Percentiles rank a stretch among this genome's conserved stretches.
Evolutionary conservation across 257 asterid genomes (phyloP).

Genomic region (Solanum megistacrolobum): DNA sequence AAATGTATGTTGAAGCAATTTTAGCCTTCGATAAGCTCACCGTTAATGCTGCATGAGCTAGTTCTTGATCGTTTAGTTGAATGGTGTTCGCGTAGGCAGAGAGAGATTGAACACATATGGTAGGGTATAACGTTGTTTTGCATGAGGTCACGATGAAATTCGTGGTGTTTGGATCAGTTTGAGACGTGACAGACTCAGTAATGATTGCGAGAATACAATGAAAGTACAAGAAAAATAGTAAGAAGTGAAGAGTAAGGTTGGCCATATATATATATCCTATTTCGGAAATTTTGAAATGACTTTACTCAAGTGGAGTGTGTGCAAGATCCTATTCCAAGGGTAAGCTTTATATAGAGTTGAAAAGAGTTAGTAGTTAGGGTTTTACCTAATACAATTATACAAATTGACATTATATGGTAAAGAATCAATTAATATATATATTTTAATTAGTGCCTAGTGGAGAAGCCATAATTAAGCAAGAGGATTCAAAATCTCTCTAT

Average conservation of each 20-base stretch:
- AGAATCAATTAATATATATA: neutral
- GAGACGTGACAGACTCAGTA: neutral
- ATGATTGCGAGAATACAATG: neutral
- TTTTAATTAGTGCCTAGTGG: neutral
- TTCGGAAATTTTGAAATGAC: neutral
- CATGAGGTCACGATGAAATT: slow-evolving; percentile 41
- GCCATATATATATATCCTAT: slow-evolving; percentile 11
- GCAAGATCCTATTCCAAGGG: neutral
- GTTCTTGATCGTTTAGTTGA: slow-evolving; percentile 30
- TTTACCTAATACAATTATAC: neutral
- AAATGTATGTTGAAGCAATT: slow-evolving; percentile 20
- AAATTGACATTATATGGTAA: neutral
- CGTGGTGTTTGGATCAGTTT: neutral
- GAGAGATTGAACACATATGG: slow-evolving; percentile 42
- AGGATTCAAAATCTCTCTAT: neutral
- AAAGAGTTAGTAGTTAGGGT: neutral
- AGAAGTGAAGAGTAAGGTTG: slow-evolving; percentile 12
- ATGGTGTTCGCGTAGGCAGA: slow-evolving; percentile 25
- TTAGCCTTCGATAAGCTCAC: slow-evolving; percentile 38
- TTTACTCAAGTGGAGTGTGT: neutral
- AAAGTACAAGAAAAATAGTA: slow-evolving; percentile 19
- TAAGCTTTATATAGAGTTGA: slow-evolving; percentile 16
- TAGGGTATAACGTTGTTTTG: slow-evolving; percentile 39
- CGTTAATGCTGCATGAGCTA: slow-evolving; percentile 40
- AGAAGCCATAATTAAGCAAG: neutral